Evolutionary conservation across 257 asterid species (phyloP).

Genomic region (Eustoma russellianum): DNA sequence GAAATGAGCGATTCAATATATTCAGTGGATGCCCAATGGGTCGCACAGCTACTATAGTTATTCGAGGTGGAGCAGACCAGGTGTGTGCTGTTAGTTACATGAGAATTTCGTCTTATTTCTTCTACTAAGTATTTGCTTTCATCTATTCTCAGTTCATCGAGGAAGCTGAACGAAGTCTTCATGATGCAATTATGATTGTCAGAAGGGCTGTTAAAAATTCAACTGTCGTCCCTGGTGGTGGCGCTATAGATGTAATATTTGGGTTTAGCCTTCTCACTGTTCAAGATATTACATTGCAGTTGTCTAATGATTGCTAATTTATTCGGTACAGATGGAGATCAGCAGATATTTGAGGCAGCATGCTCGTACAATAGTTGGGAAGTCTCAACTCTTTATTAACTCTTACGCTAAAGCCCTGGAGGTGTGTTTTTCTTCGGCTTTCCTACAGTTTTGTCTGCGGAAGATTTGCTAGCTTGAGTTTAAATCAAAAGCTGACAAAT

Average conservation of each 20-base stretch:
- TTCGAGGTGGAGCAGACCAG: constrained; percentile 99
- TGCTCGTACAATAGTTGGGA: constrained; percentile 80
- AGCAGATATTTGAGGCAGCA: constrained; percentile 82
- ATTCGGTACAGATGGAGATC: constrained; percentile 64
- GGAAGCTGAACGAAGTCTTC: constrained; percentile 30
- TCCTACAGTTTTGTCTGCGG: too few relatives aligned
- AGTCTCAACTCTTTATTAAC: constrained; percentile 79
- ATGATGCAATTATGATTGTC: constrained; percentile 33
- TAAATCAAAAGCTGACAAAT: neutral
- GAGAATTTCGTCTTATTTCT: neutral
- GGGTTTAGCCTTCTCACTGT: constrained; percentile 12
- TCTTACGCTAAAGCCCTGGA: constrained; percentile 87
- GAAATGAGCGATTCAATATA: constrained; percentile 88
- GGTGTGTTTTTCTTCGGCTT: constrained; percentile 28
- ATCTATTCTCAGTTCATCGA: constrained; percentile 33
- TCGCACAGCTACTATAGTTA: constrained; percentile 82
- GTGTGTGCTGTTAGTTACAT: constrained; percentile 20
- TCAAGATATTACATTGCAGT: neutral
- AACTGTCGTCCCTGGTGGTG: constrained; percentile 88
- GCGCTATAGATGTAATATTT: constrained; percentile 74
- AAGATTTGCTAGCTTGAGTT: too few relatives aligned
- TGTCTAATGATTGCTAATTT: constrained; percentile 3
- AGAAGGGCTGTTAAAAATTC: constrained; percentile 88
- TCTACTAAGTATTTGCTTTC: constrained; percentile 18
- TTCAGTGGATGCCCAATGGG: constrained; percentile 92